Percentiles rank a stretch among this genome's conserved stretches.
Evolutionary conservation across 306 rosid species (phyloP).

Genomic region (Leucaena leucocephala): DNA sequence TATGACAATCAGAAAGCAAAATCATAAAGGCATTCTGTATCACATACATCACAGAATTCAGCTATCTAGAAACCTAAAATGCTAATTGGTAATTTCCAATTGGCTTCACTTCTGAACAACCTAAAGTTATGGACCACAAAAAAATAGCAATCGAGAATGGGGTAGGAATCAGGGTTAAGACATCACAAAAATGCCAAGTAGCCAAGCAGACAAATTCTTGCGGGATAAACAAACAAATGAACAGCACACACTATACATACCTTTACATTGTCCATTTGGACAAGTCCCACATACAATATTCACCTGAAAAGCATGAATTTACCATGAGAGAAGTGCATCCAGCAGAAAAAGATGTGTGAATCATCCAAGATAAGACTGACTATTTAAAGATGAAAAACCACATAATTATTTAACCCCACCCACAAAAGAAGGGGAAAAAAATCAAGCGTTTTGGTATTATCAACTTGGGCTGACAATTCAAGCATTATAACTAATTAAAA

Average conservation of each 20-base stretch:
- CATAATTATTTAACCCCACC: background rate
- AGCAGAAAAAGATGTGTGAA: constrained; percentile 18
- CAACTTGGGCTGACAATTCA: background rate
- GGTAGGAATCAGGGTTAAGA: constrained; percentile 9
- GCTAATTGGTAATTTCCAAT: constrained; percentile 18
- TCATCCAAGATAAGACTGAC: constrained; percentile 17
- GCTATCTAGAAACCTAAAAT: background rate
- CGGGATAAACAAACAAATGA: constrained; percentile 16
- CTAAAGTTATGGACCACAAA: background rate
- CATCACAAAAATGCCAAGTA: constrained; percentile 19
- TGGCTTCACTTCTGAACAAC: constrained; percentile 30
- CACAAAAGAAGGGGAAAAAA: background rate
- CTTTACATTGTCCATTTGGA: constrained; percentile 74
- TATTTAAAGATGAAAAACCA: constrained; percentile 5
- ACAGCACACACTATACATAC: constrained; percentile 49
- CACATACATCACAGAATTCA: constrained; percentile 2
- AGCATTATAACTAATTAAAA: background rate
- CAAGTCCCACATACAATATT: constrained; percentile 83
- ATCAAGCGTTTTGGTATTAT: background rate
- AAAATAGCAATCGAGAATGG: background rate
- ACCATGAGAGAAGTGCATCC: constrained; percentile 32
- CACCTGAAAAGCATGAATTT: constrained; percentile 65
- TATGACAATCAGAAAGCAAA: constrained; percentile 11
- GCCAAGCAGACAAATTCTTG: constrained; percentile 25
- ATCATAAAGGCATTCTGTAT: constrained; percentile 20